Base-by-base conservation (phyloP, 2,329 filamentous ascomycete species). In the Alternaria triticimaculans region DNA sequence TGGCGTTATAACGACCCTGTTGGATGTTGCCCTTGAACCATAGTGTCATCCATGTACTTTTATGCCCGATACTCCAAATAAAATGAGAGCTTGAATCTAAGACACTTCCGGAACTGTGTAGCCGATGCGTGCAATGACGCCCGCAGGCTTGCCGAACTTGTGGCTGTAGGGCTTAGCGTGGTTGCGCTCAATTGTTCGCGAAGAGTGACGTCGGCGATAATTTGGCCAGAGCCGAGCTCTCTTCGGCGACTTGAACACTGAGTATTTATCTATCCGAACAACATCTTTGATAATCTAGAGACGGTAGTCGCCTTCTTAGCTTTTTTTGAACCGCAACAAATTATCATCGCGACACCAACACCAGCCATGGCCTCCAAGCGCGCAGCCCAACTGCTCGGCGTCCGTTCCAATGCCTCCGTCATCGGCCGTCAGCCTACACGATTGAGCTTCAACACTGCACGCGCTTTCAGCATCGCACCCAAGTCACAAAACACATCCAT, bases 161-260 rank as follows among this genome's bases (percentile, higher is more conserved):
- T 23, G 15, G 30, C 23, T 30, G 44, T 53, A 56, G 28, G 55
- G 63, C 41, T 64, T 66, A 66, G 63, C 49, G 60, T 54, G 41
- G 8, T 26, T 46, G 41, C 50, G 28, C 26, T 37, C 48, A 43
- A 53, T n/a, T 28, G 64, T 58, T 67, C 60, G 57, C 58, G 56
- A 62, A 65, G 50, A 64, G 65, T 72, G 70, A 73, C 69, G 69
- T 73, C 70, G 70, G 69, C 46, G 55, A 63, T 69, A 65, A 72
- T 62, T 55, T 46, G 15, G 45, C 56, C 64, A 69, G 55, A 60
- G 63, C 70, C 70, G 72, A 72, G 65, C 63, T 65, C 54, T 54
- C 56, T 44, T 55, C 63, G 50, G 26, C 11, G 11, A 64, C 57
- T 55, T 43, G 43, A 55, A 44, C n/a, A 49, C 41, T 37, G 18